Evolutionary conservation across 345 rosid genomes (phyloP), one percentile per base, ranked within the genome.

Genomic region (Eucalyptus cloeziana): DNA sequence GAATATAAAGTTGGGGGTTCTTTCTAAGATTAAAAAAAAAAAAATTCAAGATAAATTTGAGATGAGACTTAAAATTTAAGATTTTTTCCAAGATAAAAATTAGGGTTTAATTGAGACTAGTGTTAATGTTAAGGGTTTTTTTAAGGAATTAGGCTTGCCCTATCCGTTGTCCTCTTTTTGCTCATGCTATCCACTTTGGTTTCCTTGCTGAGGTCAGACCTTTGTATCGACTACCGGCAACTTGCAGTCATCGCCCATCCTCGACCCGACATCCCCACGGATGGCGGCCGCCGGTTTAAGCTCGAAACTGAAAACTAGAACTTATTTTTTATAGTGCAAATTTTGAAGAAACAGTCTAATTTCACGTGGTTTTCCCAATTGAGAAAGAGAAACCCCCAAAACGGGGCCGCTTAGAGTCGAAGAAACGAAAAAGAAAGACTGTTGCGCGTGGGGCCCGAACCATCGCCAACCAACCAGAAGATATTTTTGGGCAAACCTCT

Each of bases 391-490:
- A 33, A 33, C 17, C 80, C 30, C 30, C 76, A 33, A 87, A 49
- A 12, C 56, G 7, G 49, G 50, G 47, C 19, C 86, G 88, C 90
- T 92, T 94, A 87, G 92, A 91, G 92, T 93, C 87, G 90, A 93
- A 94, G 95, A 86, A 54, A 94, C 52, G 92, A 67, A 58, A 62
- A 27, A 30, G 15, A 86, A 89, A 91, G 49, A 79, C 51, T 31
- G 87, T 76, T 45, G 90, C 91, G 90, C 71, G 94, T 91, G 93
- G 96, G 95, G 69, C 92, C 94, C 89, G 47, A n/a, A 1, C 37
- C 31, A 81, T 33, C 87, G 54, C 89, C 88, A 88, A 89, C 94
- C 93, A 89, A 94, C 89, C 90, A 64, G 13, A 43, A 89, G 47
- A 86, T 93, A 25, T 62, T 49, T 49, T n/a, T 30, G 83, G 88